Evolutionary conservation across 2,329 filamentous ascomycete species (phyloP), one percentile per base, ranked within the genome.

Genomic region (Septoria linicola): DNA sequence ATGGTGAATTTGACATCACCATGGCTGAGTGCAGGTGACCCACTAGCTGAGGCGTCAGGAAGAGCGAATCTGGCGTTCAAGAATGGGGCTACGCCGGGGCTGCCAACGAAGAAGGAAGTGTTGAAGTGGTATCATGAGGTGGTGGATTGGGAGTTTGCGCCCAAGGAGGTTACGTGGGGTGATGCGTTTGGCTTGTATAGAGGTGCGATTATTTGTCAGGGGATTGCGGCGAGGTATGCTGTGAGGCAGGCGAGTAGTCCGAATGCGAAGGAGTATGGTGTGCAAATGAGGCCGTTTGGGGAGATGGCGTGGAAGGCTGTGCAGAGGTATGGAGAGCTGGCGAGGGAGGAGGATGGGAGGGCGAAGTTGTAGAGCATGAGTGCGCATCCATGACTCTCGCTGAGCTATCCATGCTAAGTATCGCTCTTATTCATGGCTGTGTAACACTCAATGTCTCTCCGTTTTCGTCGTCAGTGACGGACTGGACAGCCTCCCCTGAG

Each of bases 181-280:
- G 78, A 82, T 63, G 80, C 81, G 1, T 86, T 86, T 67, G 77
- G 77, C 43, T 73, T 78, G 19, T 83, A 83, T 64, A 73, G 82
- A 41, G 76, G 74, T 27, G 75, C 77, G 19, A 75, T 85, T 34
- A 84, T 85, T 66, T 81, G 76, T 84, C 93, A 99, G 75, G 93
- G 93, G 2, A 97, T 99, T 68, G 91, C 91, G 41, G 93, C 93
- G 42, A 76, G 93, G 58, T 87, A 87, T 69, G 93, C 93, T 20
- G 74, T 80, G 41, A 76, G 92, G 41, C 92, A 97, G 77, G 93
- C 93, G 31, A 96, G 90, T 72, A 96, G 89, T 69, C 87, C 82
- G 51, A 81, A 87, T 68, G 93, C 93, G 5, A 80, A 77, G 61
- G 78, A 83, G 35, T 88, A 95, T 70, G 89, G 79, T 1, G 74